Conservation (phyloP, 2,329 filamentous ascomycete genomes). For the Penicillium aurantiogriseum region DNA sequence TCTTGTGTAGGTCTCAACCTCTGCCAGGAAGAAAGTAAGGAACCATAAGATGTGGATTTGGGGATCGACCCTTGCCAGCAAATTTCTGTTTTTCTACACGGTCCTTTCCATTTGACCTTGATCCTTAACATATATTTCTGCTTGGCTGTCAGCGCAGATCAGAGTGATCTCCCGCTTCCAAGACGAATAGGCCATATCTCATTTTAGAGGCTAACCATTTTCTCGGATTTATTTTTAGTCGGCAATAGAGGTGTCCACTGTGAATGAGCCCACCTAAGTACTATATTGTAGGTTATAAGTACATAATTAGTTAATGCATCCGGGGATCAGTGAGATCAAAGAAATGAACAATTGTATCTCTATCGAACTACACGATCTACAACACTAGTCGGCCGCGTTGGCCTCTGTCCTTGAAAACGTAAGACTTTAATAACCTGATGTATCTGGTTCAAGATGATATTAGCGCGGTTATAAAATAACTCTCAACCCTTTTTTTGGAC, state of each 20-base stretch:
- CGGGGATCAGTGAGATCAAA: neutral
- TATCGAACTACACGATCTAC: neutral
- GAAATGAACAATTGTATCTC: neutral
- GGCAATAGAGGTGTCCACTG: neutral
- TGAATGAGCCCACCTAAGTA: neutral
- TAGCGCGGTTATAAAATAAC: too few species aligned
- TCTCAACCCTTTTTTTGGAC: too few species aligned
- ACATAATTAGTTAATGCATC: neutral
- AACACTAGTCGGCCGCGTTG: neutral
- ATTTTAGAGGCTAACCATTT: neutral
- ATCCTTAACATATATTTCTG: neutral
- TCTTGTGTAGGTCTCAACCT: neutral
- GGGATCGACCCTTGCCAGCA: neutral
- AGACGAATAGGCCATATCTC: neutral
- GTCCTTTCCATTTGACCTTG: neutral
- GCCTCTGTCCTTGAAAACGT: neutral
- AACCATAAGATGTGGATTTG: neutral
- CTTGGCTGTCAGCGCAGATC: slow-evolving; percentile 2
- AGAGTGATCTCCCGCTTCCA: slow-evolving; percentile 8
- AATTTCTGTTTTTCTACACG: neutral
- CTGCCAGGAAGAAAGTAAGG: neutral
- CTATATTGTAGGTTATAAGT: neutral
- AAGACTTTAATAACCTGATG: too few species aligned
- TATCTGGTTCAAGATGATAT: neutral
- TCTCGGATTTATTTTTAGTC: neutral